Percentiles rank a stretch among this genome's conserved stretches.
These are phyloP conservation scores for Colletotrichum melonis DNA, from an alignment of 2,329 filamentous ascomycete species.

Conservation along the genomic window DNA sequence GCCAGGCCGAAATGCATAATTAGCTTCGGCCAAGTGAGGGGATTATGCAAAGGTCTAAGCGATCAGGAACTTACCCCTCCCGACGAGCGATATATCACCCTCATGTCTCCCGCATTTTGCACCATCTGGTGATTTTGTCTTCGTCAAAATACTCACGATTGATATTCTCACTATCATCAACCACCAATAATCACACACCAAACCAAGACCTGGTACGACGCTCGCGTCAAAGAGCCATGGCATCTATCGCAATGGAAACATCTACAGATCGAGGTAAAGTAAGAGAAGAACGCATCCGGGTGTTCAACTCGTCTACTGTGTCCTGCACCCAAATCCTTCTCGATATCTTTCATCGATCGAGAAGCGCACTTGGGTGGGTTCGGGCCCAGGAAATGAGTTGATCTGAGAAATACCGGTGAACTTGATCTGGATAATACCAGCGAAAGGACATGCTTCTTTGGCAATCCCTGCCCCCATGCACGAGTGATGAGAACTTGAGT, in stretches of 20 bases:
- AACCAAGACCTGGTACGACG: conserved; percentile 20
- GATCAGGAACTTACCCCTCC: conserved; percentile 13
- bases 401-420: conserved; percentile 85
- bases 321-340: conserved; percentile 14
- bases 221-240: conserved; percentile 39
- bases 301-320: conserved; percentile 48
- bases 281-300: conserved; percentile 58
- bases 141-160: not conserved
- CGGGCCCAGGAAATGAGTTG: conserved; percentile 43
- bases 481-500: conserved; percentile 42
- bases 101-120: not conserved
- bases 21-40: conserved; percentile 31
- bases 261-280: conserved; percentile 59
- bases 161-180: no score
- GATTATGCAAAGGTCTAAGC: not conserved
- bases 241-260: conserved; percentile 47
- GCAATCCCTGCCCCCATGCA: conserved; percentile 46
- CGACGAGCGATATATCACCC: conserved; percentile 3
- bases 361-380: not conserved
- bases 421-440: conserved; percentile 91
- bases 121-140: no score
- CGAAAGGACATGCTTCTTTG: conserved; percentile 88
- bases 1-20: conserved; percentile 18
- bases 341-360: conserved; percentile 29
- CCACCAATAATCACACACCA: not conserved